Conservation (phyloP, 257 asterid genomes). For the Coffea eugenioides region DNA sequence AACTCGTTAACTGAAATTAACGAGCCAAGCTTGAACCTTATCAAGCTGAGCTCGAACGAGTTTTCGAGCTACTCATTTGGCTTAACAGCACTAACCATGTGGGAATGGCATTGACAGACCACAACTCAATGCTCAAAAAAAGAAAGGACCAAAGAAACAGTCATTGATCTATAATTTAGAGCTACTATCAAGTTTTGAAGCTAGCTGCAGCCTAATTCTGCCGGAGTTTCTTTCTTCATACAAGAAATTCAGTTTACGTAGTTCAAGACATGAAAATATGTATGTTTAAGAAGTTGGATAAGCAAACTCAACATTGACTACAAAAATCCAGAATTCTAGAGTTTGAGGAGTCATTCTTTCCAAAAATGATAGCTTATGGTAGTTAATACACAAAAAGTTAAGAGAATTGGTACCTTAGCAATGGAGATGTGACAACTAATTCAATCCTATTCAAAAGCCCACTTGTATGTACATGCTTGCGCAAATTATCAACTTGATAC, state of each 20-base stretch:
- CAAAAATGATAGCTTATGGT: neutral
- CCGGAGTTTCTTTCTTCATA: no score
- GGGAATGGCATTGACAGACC: neutral
- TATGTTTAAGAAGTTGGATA: neutral
- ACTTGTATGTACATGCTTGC: conserved; percentile 70
- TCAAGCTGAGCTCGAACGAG: no score
- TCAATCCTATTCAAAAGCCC: conserved; percentile 78
- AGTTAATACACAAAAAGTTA: neutral
- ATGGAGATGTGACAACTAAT: conserved; percentile 84
- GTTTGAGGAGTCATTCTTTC: neutral
- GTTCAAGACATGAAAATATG: neutral
- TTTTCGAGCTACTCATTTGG: no score
- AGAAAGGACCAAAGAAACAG: no score
- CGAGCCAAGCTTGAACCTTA: neutral
- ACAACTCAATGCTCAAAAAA: no score
- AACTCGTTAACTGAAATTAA: neutral
- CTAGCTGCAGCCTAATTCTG: no score
- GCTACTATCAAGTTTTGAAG: no score
- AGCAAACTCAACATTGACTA: neutral
- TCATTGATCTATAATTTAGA: no score
- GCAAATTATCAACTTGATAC: conserved; percentile 82
- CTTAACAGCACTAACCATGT: neutral
- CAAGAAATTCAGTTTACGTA: neutral
- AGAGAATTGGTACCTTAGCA: conserved; percentile 54
- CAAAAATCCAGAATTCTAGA: neutral